phyloP scores from a whole-genome alignment of 139 green algal species.

The Chlorella ohadii region DNA sequence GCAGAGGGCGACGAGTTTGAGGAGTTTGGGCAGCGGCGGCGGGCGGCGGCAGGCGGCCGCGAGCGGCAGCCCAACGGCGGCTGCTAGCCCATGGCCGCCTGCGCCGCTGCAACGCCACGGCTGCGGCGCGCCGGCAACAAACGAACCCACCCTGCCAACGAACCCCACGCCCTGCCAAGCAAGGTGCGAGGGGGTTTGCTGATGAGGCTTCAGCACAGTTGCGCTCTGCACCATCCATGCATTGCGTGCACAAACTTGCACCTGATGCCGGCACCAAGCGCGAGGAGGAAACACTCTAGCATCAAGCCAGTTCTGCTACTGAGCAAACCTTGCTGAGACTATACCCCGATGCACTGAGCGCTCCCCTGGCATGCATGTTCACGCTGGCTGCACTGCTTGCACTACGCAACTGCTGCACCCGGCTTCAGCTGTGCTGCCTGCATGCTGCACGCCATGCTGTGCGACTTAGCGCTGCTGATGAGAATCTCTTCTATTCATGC shows the following conservation, averaged over 20 bases:
- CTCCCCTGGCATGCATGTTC: not conserved
- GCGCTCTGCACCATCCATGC: not conserved
- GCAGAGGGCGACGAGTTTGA: conserved; percentile 5
- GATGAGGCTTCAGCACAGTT: too few relatives aligned
- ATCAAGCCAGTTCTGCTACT: conserved; percentile 59
- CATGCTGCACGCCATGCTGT: not conserved
- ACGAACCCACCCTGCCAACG: too few relatives aligned
- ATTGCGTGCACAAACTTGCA: not conserved
- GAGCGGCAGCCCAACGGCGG: not conserved
- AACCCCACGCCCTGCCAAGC: too few relatives aligned
- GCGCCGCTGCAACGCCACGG: not conserved
- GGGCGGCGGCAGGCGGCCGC: not conserved
- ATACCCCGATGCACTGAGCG: conserved; percentile 24
- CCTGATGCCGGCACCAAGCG: not conserved
- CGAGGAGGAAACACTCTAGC: conserved; percentile 41
- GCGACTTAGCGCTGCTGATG: conserved; percentile 31
- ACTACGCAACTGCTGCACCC: too few relatives aligned
- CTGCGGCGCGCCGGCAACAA: not conserved
- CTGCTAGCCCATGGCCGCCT: not conserved
- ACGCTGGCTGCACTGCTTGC: not conserved
- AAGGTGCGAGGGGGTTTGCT: too few relatives aligned
- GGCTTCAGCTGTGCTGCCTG: not conserved
- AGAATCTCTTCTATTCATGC: conserved; percentile 59
- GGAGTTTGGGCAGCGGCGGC: not conserved
- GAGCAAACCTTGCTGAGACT: conserved; percentile 39